Percentiles rank a stretch among this genome's conserved stretches.
phyloP scores from a whole-genome alignment of 371 early-diverging fungal species.

The Rhizopus microsporus region DNA sequence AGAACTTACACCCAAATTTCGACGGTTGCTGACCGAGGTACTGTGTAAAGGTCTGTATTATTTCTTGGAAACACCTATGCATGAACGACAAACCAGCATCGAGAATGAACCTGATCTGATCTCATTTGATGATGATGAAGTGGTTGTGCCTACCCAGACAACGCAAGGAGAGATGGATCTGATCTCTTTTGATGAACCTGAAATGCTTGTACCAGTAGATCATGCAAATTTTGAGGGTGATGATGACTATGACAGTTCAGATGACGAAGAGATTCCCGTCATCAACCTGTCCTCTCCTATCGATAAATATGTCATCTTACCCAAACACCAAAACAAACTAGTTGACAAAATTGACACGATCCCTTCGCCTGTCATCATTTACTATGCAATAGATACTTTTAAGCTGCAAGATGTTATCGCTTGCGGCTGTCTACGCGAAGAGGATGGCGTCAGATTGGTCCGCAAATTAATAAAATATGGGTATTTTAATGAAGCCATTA shows the following conservation, averaged over 20 bases:
- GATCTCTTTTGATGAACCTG: constrained; percentile 32
- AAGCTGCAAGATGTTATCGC: constrained; percentile 18
- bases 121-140: constrained; percentile 24
- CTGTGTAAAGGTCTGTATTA: constrained; percentile 26
- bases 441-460: constrained; percentile 33
- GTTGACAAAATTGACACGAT: constrained; percentile 26
- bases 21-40: constrained; percentile 24
- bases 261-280: constrained; percentile 17
- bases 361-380: constrained; percentile 30
- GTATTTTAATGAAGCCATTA: constrained; percentile 34
- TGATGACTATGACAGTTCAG: constrained; percentile 3
- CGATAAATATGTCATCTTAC: constrained; percentile 5
- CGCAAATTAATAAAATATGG: constrained; percentile 24
- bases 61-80: constrained; percentile 27
- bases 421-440: constrained; percentile 30
- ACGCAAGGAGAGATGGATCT: constrained; percentile 24
- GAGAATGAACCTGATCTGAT: constrained; percentile 30
- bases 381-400: constrained; percentile 42
- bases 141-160: not conserved
- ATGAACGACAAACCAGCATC: constrained; percentile 10
- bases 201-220: constrained; percentile 4
- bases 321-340: constrained; percentile 25
- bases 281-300: constrained; percentile 6
- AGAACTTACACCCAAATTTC: constrained; percentile 32
- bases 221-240: constrained; percentile 16